phyloP scores from a whole-genome alignment of 2,329 filamentous ascomycete species.

The Aspergillus glaucus region DNA sequence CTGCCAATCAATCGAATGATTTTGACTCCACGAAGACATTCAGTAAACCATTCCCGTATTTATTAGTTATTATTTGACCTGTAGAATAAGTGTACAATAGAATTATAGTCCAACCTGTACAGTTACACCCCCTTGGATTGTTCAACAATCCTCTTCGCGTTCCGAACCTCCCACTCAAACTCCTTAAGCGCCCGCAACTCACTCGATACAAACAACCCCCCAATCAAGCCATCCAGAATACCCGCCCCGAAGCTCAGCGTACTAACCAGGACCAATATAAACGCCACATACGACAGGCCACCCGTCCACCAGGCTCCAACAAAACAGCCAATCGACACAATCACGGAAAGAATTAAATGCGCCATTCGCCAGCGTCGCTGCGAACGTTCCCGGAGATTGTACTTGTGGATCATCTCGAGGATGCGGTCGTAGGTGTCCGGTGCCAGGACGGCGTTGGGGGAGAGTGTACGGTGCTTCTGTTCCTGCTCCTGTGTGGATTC shows the following conservation, averaged over 20 bases:
- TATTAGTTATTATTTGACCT: neutral
- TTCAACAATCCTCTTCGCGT: slow-evolving; percentile 46
- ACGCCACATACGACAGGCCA: slow-evolving; percentile 62
- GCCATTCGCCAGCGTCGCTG: slow-evolving; percentile 66
- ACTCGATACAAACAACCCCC: slow-evolving; percentile 75
- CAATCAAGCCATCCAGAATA: slow-evolving; percentile 76
- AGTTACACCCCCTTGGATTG: neutral
- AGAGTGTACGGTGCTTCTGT: slow-evolving; percentile 3
- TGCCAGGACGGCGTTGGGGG: slow-evolving; percentile 31
- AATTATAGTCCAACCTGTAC: neutral
- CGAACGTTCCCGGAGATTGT: slow-evolving; percentile 61
- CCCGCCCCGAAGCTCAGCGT: slow-evolving; percentile 72
- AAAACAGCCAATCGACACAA: slow-evolving; percentile 66
- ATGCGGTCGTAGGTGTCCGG: slow-evolving; percentile 63
- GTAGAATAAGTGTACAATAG: neutral
- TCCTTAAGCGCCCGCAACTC: slow-evolving; percentile 80
- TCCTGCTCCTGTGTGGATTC: neutral
- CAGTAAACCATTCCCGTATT: no score
- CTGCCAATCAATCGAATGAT: neutral
- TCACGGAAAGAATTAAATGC: slow-evolving; percentile 66
- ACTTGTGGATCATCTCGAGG: slow-evolving; percentile 61
- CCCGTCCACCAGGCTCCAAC: slow-evolving; percentile 77
- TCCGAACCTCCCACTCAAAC: slow-evolving; percentile 87
- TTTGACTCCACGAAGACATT: neutral
- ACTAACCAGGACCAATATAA: slow-evolving; percentile 71